phyloP scores from a whole-genome alignment of 163 green algal genomes.

The Scenedesmus sp. region DNA sequence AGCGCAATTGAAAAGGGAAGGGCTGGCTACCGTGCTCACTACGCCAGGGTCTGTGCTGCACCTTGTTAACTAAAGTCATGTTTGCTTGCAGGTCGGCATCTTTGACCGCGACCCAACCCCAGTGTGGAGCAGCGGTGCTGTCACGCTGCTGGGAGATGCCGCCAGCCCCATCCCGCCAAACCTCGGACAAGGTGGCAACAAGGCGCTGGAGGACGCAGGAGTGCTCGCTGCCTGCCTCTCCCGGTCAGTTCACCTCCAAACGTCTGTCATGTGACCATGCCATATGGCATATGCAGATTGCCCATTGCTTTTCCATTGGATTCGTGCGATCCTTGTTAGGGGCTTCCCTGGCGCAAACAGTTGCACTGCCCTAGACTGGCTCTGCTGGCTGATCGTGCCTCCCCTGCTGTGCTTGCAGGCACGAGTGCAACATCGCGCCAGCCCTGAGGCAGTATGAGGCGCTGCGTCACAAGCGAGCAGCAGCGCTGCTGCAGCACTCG shows the following conservation, averaged over 20 bases:
- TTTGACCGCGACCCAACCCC: conserved; percentile 35
- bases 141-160: conserved; percentile 47
- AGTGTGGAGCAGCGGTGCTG: conserved; percentile 10
- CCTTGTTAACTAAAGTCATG: too few relatives aligned
- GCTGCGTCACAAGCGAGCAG: conserved; percentile 31
- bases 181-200: conserved; percentile 55
- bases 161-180: conserved; percentile 57
- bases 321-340: too few relatives aligned
- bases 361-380: too few relatives aligned
- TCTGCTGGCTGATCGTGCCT: too few relatives aligned
- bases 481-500: conserved; percentile 27
- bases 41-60: too few relatives aligned
- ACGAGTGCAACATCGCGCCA: conserved; percentile 4
- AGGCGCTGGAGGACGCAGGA: conserved; percentile 50
- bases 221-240: conserved; percentile 32
- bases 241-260: background rate
- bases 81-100: conserved; percentile 35
- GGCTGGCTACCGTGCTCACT: too few relatives aligned
- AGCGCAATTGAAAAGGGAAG: too few relatives aligned
- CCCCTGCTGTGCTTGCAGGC: conserved; percentile 21
- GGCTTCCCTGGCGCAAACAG: too few relatives aligned
- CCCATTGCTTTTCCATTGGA: too few relatives aligned
- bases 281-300: too few relatives aligned
- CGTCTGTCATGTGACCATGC: too few relatives aligned
- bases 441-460: conserved; percentile 40